Percentiles rank a stretch among this genome's conserved stretches.
These are phyloP conservation scores for Jatropha curcas DNA, from an alignment of 345 rosid species.

Conservation along the genomic window DNA sequence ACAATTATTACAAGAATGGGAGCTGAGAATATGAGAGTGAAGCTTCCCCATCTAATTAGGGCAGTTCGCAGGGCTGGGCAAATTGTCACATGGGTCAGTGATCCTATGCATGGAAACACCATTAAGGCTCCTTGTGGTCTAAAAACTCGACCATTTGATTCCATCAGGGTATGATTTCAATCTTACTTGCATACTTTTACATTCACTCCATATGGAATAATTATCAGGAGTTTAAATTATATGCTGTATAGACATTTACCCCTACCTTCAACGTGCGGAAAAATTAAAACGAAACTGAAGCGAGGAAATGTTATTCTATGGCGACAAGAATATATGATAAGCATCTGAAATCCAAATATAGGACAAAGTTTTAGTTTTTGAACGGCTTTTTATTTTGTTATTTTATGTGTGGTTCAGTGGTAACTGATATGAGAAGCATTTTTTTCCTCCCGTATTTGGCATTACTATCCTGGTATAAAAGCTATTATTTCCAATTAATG, in stretches of 20 bases:
- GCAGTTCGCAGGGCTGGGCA: conserved; percentile 78
- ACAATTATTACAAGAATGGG: conserved; percentile 89
- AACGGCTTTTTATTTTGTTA: not conserved
- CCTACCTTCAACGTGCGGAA: no score
- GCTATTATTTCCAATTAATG: not conserved
- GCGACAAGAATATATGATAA: no score
- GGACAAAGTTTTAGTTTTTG: not conserved
- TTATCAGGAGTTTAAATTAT: not conserved
- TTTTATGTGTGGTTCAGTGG: not conserved
- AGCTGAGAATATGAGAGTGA: conserved; percentile 95
- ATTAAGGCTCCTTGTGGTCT: conserved; percentile 96
- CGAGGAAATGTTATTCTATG: not conserved
- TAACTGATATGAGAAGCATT: not conserved
- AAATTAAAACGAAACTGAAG: not conserved
- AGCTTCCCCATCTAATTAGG: conserved; percentile 83
- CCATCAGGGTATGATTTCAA: conserved; percentile 42
- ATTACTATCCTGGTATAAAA: not conserved
- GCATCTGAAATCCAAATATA: not conserved
- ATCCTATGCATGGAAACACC: conserved; percentile 98
- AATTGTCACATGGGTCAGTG: conserved; percentile 93
- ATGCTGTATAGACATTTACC: not conserved
- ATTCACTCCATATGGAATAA: conserved; percentile 1
- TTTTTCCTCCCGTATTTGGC: not conserved
- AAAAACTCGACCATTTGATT: conserved; percentile 90
- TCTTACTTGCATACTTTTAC: not conserved